A percentile compares a stretch with the other conserved stretches of the same genome.
Conservation (phyloP, 2,329 filamentous ascomycete species). For the Fusarium cyanostomum region DNA sequence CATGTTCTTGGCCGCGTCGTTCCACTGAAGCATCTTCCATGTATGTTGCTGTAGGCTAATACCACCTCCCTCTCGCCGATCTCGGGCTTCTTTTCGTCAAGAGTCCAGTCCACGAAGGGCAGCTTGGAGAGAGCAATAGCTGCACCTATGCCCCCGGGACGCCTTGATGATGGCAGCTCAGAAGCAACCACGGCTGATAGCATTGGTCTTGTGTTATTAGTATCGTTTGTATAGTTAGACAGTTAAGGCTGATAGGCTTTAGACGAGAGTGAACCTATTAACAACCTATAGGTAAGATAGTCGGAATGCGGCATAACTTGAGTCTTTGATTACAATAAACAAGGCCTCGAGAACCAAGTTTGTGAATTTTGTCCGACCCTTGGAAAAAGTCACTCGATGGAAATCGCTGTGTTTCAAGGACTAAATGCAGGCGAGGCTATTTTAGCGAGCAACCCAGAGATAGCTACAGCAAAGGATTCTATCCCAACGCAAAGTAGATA, state of each 20-base stretch:
- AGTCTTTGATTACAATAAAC: not conserved
- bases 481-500: constrained; percentile 2
- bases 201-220: constrained; percentile 31
- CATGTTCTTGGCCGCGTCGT: constrained; percentile 46
- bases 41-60: constrained; percentile 50
- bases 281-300: not conserved
- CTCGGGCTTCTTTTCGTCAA: constrained; percentile 50
- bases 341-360: not conserved
- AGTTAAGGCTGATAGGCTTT: constrained; percentile 23
- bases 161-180: constrained; percentile 44
- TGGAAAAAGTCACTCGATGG: not conserved
- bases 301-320: too few relatives aligned
- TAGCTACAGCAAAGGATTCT: constrained; percentile 6
- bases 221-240: not conserved
- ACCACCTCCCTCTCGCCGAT: constrained; percentile 52
- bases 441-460: too few relatives aligned
- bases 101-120: constrained; percentile 45
- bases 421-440: too few relatives aligned
- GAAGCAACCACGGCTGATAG: constrained; percentile 21
- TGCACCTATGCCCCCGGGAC: constrained; percentile 44
- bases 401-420: too few relatives aligned
- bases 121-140: constrained; percentile 46
- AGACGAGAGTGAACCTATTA: not conserved
- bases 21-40: constrained; percentile 48
- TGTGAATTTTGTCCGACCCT: not conserved